Base-by-base conservation (phyloP, 2,329 filamentous ascomycete species). In the Onygenales sp. region DNA sequence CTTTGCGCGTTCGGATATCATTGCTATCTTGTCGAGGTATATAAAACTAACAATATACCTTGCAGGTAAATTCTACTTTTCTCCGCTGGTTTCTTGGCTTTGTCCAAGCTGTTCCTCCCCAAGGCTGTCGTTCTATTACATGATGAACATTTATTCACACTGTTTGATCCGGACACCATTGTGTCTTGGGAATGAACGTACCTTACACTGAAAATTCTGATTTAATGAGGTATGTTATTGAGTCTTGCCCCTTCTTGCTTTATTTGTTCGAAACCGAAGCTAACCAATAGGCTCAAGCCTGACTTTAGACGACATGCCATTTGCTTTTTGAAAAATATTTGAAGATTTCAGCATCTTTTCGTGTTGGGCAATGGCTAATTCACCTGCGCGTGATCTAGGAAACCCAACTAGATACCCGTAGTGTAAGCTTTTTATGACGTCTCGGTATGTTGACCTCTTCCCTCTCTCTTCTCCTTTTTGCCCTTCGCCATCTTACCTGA, bases 81-180 rank as follows among this genome's bases (percentile, higher is more conserved):
- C 43, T 11, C 43, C 61, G 63, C 32, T 56, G 46, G 59, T 57
- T 51, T 33, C 43, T 53, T 45, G 55, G 41, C 41, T 54, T 44
- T 17, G 43, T 56, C 27, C 33, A 21, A 14, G 33, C 11, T 45
- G 57, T 57, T 51, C 57, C 52, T 17, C 56, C 58, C 53, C 54
- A 55, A 59, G 60, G 62, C 60, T 61, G 64, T 65, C 68, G 66
- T 68, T 27, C 69, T 68, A 71, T 72, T 60, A 67, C 62, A 82
- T 83, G 81, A 84, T 84, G 80, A 83, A 78, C 72, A 75, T 74
- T 74, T 83, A 84, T 84, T 84, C 81, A 84, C 81, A 83, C 81
- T 84, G 80, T 83, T 81, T 82, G 81, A 84, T 73, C 75, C 69
- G 69, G 68, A 68, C 70, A 67, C 65, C 67, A 69, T 75, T 75